Conservation (phyloP, 495 filamentous ascomycete species). For the Friedmanniomyces endolithicus region DNA sequence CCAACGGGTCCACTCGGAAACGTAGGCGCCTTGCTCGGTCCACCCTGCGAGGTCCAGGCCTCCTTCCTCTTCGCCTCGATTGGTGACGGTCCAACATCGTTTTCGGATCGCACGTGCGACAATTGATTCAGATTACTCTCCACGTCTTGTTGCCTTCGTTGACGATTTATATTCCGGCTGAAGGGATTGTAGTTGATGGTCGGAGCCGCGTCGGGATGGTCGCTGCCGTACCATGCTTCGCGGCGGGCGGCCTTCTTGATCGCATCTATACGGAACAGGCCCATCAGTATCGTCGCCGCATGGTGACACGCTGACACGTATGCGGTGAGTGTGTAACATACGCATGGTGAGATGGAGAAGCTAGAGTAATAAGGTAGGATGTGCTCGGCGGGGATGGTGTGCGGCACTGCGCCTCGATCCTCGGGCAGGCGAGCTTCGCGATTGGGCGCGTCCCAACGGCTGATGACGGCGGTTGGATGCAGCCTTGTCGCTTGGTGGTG, state of each 20-base stretch:
- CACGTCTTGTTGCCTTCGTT: background rate
- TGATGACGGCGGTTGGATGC: too few species aligned
- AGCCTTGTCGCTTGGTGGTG: too few species aligned
- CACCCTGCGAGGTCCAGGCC: background rate
- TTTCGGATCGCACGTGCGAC: constrained; percentile 4
- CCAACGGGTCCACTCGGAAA: constrained; percentile 2
- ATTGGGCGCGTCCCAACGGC: too few species aligned
- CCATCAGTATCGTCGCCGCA: constrained; percentile 2
- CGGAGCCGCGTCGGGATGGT: background rate
- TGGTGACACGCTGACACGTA: background rate
- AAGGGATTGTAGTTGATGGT: constrained; percentile 9
- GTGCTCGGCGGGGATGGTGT: too few species aligned
- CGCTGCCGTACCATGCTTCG: constrained; percentile 11
- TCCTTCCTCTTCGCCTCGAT: constrained; percentile 3
- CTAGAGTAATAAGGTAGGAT: too few species aligned
- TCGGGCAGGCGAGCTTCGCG: too few species aligned
- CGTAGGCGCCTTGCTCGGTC: constrained; percentile 5
- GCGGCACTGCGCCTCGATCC: too few species aligned
- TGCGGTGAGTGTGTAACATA: background rate
- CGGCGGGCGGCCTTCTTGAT: constrained; percentile 15
- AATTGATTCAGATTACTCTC: background rate
- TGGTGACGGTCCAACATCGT: constrained; percentile 12
- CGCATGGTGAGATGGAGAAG: background rate
- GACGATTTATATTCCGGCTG: background rate
- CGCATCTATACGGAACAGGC: constrained; percentile 11